Conservation (phyloP, 257 asterid species). For the Eustoma russellianum region DNA sequence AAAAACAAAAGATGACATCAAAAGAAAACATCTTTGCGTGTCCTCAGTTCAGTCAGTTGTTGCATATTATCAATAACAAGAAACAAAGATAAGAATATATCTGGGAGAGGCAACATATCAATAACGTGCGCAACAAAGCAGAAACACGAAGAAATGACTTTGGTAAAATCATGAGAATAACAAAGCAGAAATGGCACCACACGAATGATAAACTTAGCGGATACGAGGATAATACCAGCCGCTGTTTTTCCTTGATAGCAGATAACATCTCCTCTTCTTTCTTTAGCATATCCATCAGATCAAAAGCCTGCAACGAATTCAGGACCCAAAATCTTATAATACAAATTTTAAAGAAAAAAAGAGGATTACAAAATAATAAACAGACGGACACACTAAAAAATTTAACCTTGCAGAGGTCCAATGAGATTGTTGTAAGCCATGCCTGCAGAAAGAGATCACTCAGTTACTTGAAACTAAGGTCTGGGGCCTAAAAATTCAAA, state of each 20-base stretch:
- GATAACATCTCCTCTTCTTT: slow-evolving; percentile 89
- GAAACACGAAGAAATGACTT: too few relatives aligned
- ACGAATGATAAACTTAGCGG: slow-evolving; percentile 5
- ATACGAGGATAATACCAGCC: slow-evolving; percentile 42
- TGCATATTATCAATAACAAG: too few relatives aligned
- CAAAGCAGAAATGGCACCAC: too few relatives aligned
- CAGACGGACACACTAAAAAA: slow-evolving; percentile 8
- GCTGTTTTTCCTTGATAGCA: slow-evolving; percentile 60
- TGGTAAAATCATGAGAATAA: too few relatives aligned
- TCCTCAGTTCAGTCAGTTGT: too few relatives aligned
- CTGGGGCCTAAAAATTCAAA: slow-evolving; percentile 1
- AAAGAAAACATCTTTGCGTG: too few relatives aligned
- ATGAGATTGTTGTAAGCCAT: slow-evolving; percentile 70
- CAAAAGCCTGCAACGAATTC: slow-evolving; percentile 58
- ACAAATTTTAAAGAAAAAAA: slow-evolving; percentile 11
- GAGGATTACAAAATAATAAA: neutral
- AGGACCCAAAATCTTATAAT: neutral
- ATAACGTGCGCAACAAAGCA: too few relatives aligned
- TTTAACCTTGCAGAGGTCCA: slow-evolving; percentile 90
- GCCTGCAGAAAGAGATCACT: slow-evolving; percentile 43
- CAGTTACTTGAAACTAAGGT: neutral
- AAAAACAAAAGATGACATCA: too few relatives aligned
- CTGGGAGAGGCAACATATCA: too few relatives aligned
- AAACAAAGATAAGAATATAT: too few relatives aligned
- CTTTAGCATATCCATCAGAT: slow-evolving; percentile 87